Evolutionary conservation across 2,329 filamentous ascomycete species (phyloP).

Genomic region (Sarocladium oryzae): DNA sequence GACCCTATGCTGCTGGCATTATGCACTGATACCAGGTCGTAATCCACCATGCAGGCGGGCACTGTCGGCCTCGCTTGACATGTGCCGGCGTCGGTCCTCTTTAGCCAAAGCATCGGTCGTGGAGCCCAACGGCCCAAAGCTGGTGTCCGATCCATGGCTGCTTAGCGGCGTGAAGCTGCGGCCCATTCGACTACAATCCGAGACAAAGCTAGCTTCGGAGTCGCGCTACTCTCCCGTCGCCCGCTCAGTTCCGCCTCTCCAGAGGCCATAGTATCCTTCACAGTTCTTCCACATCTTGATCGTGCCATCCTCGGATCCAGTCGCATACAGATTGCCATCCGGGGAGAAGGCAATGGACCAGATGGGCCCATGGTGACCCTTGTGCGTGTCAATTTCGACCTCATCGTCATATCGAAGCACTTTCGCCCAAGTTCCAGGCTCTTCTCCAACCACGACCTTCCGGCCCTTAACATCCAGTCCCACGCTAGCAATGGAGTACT

Average conservation of each 20-base stretch:
- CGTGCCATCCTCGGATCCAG: slow-evolving; percentile 92
- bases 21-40: not conserved
- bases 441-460: slow-evolving; percentile 84
- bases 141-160: slow-evolving; percentile 12
- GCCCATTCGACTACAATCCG: not conserved
- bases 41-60: not conserved
- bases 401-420: slow-evolving; percentile 85
- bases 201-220: slow-evolving; percentile 10
- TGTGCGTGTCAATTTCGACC: slow-evolving; percentile 82
- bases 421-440: slow-evolving; percentile 92
- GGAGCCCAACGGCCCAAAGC: not conserved
- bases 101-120: not conserved
- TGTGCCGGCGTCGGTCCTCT: not conserved
- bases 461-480: slow-evolving; percentile 75
- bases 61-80: not conserved
- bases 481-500: slow-evolving; percentile 85
- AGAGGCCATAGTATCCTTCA: slow-evolving; percentile 57
- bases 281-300: slow-evolving; percentile 86
- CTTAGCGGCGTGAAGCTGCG: slow-evolving; percentile 13
- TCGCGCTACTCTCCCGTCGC: slow-evolving; percentile 29
- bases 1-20: not conserved
- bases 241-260: slow-evolving; percentile 44
- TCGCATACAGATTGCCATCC: slow-evolving; percentile 92
- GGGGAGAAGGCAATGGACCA: slow-evolving; percentile 95
- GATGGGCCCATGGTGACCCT: slow-evolving; percentile 94